Base-by-base conservation (phyloP, 768 basidiomycete species). In the Lactifluus rugatus region DNA sequence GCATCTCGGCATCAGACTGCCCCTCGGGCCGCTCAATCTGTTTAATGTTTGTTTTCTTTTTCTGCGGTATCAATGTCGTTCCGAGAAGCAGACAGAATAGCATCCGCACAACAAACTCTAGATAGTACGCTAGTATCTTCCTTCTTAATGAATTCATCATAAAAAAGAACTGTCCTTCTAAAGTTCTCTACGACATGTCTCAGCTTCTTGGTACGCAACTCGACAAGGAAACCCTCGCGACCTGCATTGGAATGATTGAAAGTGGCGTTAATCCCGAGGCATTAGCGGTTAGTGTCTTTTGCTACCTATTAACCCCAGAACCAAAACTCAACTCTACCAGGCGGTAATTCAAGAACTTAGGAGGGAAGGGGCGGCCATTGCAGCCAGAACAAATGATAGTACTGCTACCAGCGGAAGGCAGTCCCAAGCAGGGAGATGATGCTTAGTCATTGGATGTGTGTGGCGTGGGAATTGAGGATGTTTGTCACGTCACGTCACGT, bases 261-360 rank as follows among this genome's bases (percentile, higher is more conserved):
- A 85, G 82, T 60, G 93, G 93, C 17, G 89, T 88, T 48, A 95
- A 94, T 70, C 90, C 93, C 11, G 91, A 94, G 66, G 92, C 91
- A 0, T 76, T 95, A 47, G 93, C 92, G 65, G 93, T 94, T 68
- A 54, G 84, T 73, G 45, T 67, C 46, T 19, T 9, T 2, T 19
- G 9, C 23, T 34, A 14, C 23, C 21, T 5, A 14, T 14, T 5
- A 11, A 28, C 19, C 19, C 26, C 14, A 13, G 21, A 21, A 14
- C 2, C 36, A 58, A 23, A 19, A 9, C 37, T 25, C n/a, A 51
- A 42, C 8, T 56, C 11, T 17, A 5, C 21, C 23, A 62, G 62
- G 62, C 62, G 19, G 62, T 61, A 4, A 56, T 62, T n/a, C 59
- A 61, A 51, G 62, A 62, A 48, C 41, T 62, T 25, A 53, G 59